phyloP scores from a whole-genome alignment of 352 stramenopile species.

The Elongisporangium undulatum region DNA sequence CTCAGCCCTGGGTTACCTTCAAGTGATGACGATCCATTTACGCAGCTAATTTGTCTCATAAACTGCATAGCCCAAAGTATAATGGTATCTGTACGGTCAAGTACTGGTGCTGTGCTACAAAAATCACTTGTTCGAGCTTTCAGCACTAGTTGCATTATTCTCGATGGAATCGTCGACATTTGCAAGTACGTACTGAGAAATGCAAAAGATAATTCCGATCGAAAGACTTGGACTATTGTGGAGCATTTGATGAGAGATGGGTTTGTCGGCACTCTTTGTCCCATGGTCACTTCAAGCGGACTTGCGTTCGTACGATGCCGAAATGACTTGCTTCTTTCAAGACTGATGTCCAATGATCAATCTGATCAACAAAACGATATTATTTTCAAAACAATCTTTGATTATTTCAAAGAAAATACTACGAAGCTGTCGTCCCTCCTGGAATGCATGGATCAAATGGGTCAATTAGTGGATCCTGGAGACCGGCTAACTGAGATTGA shows the following conservation, averaged over 20 bases:
- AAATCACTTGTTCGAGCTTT: not conserved
- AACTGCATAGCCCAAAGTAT: not conserved
- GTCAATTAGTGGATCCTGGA: constrained; percentile 20
- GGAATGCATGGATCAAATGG: constrained; percentile 24
- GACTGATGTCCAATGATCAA: constrained; percentile 4
- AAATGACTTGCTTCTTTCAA: constrained; percentile 8
- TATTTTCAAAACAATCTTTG: not conserved
- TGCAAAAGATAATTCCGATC: not conserved
- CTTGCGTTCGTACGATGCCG: constrained; percentile 25
- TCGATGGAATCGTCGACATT: not conserved
- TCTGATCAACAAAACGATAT: not conserved
- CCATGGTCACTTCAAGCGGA: constrained; percentile 36
- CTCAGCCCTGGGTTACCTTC: not conserved
- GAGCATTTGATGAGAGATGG: constrained; percentile 19
- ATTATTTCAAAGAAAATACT: constrained; percentile 19
- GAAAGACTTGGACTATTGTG: constrained; percentile 2
- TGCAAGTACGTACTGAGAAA: not conserved
- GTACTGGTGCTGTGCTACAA: not conserved
- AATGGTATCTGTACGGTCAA: not conserved
- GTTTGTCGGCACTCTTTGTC: constrained; percentile 30
- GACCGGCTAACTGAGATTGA: constrained; percentile 27
- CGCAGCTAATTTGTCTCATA: not conserved
- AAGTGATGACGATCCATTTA: not conserved
- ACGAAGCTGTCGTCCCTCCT: constrained; percentile 28
- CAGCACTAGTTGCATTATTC: not conserved